Conservation (phyloP, 495 filamentous ascomycete genomes). For the Jackrogersella multiformis region DNA sequence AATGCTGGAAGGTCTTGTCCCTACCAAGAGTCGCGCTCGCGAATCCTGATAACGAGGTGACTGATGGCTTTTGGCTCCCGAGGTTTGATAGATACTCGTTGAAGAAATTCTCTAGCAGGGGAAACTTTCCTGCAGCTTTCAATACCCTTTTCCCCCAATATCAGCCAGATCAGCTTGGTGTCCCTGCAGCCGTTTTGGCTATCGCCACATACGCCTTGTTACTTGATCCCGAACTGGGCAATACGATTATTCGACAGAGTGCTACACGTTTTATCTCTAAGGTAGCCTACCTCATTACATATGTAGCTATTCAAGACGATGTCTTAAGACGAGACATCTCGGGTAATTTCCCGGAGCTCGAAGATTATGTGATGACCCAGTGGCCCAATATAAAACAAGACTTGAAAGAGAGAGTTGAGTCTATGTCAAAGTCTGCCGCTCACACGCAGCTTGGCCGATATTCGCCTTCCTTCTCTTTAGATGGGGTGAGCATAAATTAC, state of each 20-base stretch:
- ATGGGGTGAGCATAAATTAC: not conserved
- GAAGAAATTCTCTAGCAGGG: slow-evolving; percentile 14
- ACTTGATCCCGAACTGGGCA: slow-evolving; percentile 44
- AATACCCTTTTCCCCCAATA: slow-evolving; percentile 47
- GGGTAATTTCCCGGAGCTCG: slow-evolving; percentile 24
- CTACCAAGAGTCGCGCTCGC: slow-evolving; percentile 26
- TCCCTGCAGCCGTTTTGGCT: slow-evolving; percentile 43
- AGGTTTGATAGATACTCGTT: slow-evolving; percentile 24
- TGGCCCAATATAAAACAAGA: slow-evolving; percentile 36
- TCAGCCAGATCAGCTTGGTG: slow-evolving; percentile 33
- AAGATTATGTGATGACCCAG: slow-evolving; percentile 31
- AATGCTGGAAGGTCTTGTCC: slow-evolving; percentile 52
- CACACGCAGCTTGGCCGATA: no score
- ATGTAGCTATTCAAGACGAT: slow-evolving; percentile 22
- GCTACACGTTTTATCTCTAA: slow-evolving; percentile 40
- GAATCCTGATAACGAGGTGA: slow-evolving; percentile 16
- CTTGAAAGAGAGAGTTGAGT: slow-evolving; percentile 6
- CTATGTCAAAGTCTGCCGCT: slow-evolving; percentile 8
- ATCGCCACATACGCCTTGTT: slow-evolving; percentile 56
- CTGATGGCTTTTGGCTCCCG: slow-evolving; percentile 39
- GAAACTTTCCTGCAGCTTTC: slow-evolving; percentile 43
- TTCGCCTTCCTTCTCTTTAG: no score
- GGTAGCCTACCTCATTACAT: slow-evolving; percentile 34
- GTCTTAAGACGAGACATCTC: slow-evolving; percentile 7
- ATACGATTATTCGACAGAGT: slow-evolving; percentile 11